A percentile compares a stretch with the other conserved stretches of the same genome.
These are phyloP conservation scores for Gymnopus androsaceus DNA, from an alignment of 1,284 basidiomycete genomes.

Conservation along the genomic window DNA sequence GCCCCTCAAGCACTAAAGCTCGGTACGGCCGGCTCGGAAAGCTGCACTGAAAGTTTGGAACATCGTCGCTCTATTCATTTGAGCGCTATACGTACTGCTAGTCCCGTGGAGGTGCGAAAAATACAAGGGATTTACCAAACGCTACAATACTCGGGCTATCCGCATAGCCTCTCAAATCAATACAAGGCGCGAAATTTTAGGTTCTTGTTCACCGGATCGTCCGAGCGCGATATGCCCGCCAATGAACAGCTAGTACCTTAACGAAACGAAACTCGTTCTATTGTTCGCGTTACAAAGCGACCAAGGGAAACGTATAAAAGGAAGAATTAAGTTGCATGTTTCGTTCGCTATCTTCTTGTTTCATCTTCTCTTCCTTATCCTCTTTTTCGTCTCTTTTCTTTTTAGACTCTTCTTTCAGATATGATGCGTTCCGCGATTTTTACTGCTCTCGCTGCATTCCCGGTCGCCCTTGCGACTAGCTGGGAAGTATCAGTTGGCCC, in stretches of 20 bases:
- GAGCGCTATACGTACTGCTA: no score
- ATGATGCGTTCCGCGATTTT: conserved; percentile 6
- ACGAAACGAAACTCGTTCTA: not conserved
- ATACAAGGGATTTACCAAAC: no score
- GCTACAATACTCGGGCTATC: no score
- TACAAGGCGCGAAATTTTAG: no score
- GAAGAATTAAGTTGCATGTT: not conserved
- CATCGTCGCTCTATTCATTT: no score
- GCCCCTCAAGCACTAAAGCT: no score
- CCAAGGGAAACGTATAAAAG: not conserved
- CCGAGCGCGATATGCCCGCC: not conserved
- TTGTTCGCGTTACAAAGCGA: not conserved
- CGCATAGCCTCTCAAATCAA: no score
- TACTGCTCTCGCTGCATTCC: conserved; percentile 15
- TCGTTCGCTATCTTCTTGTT: not conserved
- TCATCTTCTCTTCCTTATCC: conserved; percentile 1
- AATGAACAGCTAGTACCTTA: not conserved
- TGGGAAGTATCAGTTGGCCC: conserved; percentile 18
- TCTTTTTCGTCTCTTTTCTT: not conserved
- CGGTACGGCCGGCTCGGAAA: no score
- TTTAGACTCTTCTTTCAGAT: not conserved
- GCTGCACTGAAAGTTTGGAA: no score
- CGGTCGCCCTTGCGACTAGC: conserved; percentile 14
- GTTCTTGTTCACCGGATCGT: no score
- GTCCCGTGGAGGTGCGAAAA: no score